Percentiles rank a stretch among this genome's conserved stretches.
These are phyloP conservation scores for Geotrichum siamense DNA, from an alignment of 1,139 yeast genomes.

Conservation along the genomic window DNA sequence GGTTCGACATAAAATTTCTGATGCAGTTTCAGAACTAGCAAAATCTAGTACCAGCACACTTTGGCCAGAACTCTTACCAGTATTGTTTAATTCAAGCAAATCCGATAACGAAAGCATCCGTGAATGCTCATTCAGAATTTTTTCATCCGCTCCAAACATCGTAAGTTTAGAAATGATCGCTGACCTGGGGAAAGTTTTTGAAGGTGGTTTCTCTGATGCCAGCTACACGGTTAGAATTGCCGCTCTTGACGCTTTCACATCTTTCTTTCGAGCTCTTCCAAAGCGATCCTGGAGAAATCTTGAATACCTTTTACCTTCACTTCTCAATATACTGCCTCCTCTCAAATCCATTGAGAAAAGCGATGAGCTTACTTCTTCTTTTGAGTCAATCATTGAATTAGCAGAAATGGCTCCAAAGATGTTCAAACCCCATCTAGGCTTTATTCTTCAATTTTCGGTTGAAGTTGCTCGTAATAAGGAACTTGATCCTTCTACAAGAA, in stretches of 20 bases:
- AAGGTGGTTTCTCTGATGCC: conserved; percentile 68
- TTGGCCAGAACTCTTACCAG: conserved; percentile 77
- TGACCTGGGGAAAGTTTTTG: conserved; percentile 62
- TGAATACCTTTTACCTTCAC: conserved; percentile 70
- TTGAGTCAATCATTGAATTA: conserved; percentile 80
- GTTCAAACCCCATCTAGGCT: conserved; percentile 83
- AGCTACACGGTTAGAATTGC: conserved; percentile 83
- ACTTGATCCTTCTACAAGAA: conserved; percentile 68
- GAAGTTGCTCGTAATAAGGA: conserved; percentile 76
- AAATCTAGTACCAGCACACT: conserved; percentile 30
- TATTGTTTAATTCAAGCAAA: conserved; percentile 61
- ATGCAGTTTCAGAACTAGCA: conserved; percentile 90
- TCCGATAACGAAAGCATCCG: conserved; percentile 64
- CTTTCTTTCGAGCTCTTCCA: conserved; percentile 77
- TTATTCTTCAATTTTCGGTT: conserved; percentile 75
- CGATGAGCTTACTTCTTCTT: conserved; percentile 73
- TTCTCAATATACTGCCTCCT: conserved; percentile 81
- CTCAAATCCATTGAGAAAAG: conserved; percentile 74
- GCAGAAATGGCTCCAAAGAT: conserved; percentile 92
- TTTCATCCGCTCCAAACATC: conserved; percentile 76
- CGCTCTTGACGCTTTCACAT: conserved; percentile 86
- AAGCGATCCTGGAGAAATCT: conserved; percentile 69
- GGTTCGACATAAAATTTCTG: conserved; percentile 87
- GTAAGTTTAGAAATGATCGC: conserved; percentile 43
- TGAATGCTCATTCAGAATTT: conserved; percentile 86